Percentiles rank a stretch among this genome's conserved stretches.
Evolutionary conservation across 192 early-diverging fungal genomes (phyloP).

Genomic region (Coemansia sp.): DNA sequence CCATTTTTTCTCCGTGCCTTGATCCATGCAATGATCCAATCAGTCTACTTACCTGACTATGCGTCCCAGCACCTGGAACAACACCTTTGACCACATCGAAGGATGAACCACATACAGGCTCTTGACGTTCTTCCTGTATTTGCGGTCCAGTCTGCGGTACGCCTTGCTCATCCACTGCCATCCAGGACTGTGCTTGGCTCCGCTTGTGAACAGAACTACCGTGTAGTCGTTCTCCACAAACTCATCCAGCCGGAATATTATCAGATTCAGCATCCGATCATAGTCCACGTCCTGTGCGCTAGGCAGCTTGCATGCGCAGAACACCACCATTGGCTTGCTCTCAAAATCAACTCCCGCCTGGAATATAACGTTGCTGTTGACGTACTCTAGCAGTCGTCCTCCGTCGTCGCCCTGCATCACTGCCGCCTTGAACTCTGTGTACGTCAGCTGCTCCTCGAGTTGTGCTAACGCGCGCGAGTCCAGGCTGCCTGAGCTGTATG

Average conservation of each 20-base stretch:
- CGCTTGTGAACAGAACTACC: slow-evolving; percentile 80
- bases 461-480: neutral
- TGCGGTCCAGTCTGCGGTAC: slow-evolving; percentile 72
- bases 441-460: slow-evolving; percentile 18
- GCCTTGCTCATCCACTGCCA: slow-evolving; percentile 84
- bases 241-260: slow-evolving; percentile 65
- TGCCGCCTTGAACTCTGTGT: slow-evolving; percentile 22
- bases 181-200: slow-evolving; percentile 67
- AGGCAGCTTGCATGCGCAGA: slow-evolving; percentile 84
- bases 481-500: slow-evolving; percentile 4
- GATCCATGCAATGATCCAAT: neutral
- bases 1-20: neutral
- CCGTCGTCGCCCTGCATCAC: slow-evolving; percentile 50
- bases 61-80: slow-evolving; percentile 41
- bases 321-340: slow-evolving; percentile 75
- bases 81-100: slow-evolving; percentile 61
- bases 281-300: slow-evolving; percentile 71
- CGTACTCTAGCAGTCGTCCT: slow-evolving; percentile 41
- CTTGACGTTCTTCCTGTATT: slow-evolving; percentile 94
- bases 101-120: slow-evolving; percentile 89
- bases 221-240: slow-evolving; percentile 91
- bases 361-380: slow-evolving; percentile 46
- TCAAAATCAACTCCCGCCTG: slow-evolving; percentile 78
- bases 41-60: slow-evolving; percentile 46
- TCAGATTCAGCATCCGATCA: slow-evolving; percentile 69